These are phyloP conservation scores for Iris pallida DNA, from an alignment of 116 monocot genomes.

Conservation along the genomic window DNA sequence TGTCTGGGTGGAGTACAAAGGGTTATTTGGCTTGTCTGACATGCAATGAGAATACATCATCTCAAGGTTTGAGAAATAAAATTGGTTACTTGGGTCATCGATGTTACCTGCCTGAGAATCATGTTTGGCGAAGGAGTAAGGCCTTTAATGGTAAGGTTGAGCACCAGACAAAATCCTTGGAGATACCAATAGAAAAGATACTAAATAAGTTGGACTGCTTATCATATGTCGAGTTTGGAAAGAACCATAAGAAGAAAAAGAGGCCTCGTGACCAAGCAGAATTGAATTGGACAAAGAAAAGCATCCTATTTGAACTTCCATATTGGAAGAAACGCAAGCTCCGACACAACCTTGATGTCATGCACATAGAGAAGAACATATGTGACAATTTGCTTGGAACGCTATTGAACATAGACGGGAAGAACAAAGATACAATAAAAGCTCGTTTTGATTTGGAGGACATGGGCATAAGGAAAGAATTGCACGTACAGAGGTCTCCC, in stretches of 20 bases:
- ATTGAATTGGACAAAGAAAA: not conserved
- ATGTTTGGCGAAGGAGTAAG: not conserved
- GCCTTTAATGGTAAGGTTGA: not conserved
- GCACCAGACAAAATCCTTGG: not conserved
- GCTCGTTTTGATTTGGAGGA: not conserved
- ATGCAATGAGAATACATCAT: not conserved
- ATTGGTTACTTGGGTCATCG: conserved; percentile 2
- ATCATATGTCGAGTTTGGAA: not conserved
- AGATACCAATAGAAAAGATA: not conserved
- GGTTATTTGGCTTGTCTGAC: conserved; percentile 1
- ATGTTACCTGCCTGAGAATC: not conserved
- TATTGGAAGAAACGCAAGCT: no score
- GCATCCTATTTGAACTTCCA: not conserved
- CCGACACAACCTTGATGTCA: no score
- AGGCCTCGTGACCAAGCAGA: no score
- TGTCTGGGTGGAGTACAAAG: no score
- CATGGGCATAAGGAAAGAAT: not conserved
- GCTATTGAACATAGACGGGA: no score
- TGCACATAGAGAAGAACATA: no score
- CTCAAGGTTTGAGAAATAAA: not conserved
- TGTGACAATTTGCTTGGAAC: no score
- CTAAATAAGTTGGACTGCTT: not conserved
- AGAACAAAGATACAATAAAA: not conserved
- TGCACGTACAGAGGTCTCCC: not conserved
- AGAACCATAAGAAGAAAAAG: no score